Conservation (phyloP, 148 eudicot genomes). For the Vaccinium macrocarpon region DNA sequence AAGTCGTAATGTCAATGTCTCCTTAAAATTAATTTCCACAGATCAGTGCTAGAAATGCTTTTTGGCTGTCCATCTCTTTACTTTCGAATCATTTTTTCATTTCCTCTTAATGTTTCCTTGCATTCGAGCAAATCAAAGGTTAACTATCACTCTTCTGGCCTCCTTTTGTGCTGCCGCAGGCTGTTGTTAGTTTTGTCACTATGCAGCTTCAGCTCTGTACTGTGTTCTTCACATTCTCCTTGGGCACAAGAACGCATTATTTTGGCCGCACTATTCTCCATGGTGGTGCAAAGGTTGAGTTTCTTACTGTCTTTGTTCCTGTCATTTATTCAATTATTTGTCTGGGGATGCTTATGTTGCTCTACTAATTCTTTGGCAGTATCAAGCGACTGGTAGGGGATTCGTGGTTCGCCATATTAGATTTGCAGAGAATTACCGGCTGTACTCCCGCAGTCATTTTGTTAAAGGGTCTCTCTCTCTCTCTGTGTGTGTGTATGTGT, state of each 20-base stretch:
- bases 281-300: conserved; percentile 92
- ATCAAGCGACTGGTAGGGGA: conserved; percentile 98
- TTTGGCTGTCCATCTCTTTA: neutral
- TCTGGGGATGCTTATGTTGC: conserved; percentile 7
- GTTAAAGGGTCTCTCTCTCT: conserved; percentile 75
- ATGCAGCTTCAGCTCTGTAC: conserved; percentile 96
- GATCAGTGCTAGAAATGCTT: neutral
- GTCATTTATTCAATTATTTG: conserved; percentile 10
- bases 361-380: conserved; percentile 38
- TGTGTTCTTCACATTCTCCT: conserved; percentile 93
- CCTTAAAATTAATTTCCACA: neutral
- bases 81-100: neutral
- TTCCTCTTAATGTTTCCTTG: neutral
- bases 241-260: conserved; percentile 96
- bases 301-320: conserved; percentile 13
- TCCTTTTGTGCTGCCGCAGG: conserved; percentile 49
- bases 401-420: conserved; percentile 95
- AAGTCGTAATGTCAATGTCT: neutral
- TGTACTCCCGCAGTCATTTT: conserved; percentile 97
- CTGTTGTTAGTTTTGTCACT: conserved; percentile 87
- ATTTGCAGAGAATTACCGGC: conserved; percentile 97
- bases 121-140: neutral
- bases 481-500: neutral
- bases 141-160: neutral
- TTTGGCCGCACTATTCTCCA: conserved; percentile 98